A percentile compares a stretch with the other conserved stretches of the same genome.
Evolutionary conservation across 1,139 yeast species (phyloP).

Genomic region (Suhomyces choctaworum): DNA sequence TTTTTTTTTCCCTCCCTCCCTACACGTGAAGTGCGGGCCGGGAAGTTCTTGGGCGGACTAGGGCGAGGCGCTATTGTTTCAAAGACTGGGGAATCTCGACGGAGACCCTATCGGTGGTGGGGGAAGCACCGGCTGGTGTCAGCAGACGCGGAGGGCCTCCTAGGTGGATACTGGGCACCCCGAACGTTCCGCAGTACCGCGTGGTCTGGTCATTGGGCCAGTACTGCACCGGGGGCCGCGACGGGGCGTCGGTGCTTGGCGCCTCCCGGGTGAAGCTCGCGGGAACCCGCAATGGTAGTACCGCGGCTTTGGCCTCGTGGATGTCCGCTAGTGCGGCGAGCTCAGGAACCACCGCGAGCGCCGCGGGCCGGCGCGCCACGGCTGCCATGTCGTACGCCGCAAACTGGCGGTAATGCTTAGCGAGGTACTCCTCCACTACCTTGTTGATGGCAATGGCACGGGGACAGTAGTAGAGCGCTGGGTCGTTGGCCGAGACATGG

Average conservation of each 20-base stretch:
- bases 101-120: too few species aligned
- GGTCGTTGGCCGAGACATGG: conserved; percentile 22
- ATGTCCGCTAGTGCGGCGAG: conserved; percentile 23
- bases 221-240: conserved; percentile 24
- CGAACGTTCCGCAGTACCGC: conserved; percentile 30
- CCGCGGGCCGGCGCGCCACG: conserved; percentile 10
- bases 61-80: too few species aligned
- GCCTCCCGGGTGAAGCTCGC: conserved; percentile 31
- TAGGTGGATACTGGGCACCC: too few species aligned
- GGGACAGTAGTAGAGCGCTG: conserved; percentile 39
- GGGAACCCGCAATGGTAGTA: conserved; percentile 21
- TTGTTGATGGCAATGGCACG: conserved; percentile 52
- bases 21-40: too few species aligned
- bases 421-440: conserved; percentile 36
- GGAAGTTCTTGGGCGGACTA: too few species aligned
- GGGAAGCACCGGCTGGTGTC: too few species aligned
- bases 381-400: conserved; percentile 10
- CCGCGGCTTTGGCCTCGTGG: conserved; percentile 22
- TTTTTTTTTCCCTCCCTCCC: too few species aligned
- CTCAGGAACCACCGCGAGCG: conserved; percentile 19
- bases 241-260: conserved; percentile 23
- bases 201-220: conserved; percentile 42
- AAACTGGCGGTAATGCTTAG: conserved; percentile 14
- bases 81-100: too few species aligned
- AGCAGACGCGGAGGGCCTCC: too few species aligned